Percentiles rank a stretch among this genome's conserved stretches.
phyloP scores from a whole-genome alignment of 2,329 filamentous ascomycete genomes.

The Diaporthe ilicicola region DNA sequence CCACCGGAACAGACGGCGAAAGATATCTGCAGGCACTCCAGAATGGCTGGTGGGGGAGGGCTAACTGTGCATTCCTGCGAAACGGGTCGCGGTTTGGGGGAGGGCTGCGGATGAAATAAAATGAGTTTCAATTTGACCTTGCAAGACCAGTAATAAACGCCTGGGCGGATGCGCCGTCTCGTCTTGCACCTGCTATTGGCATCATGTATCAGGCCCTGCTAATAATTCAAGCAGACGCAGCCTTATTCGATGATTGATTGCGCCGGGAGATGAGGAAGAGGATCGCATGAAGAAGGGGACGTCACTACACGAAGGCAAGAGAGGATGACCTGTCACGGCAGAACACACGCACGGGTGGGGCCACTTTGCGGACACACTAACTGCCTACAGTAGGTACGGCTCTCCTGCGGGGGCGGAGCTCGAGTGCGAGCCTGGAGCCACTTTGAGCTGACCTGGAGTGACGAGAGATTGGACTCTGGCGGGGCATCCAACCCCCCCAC shows the following conservation, averaged over 20 bases:
- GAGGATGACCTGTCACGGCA: conserved; percentile 3
- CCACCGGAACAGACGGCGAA: neutral
- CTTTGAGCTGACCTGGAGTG: conserved; percentile 21
- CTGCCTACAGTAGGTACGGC: neutral
- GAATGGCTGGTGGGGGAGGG: conserved; percentile 12
- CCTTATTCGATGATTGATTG: neutral
- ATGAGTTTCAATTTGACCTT: neutral
- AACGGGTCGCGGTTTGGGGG: conserved; percentile 13
- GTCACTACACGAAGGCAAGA: neutral
- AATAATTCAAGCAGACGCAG: neutral
- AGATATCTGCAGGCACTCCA: neutral
- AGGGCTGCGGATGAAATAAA: neutral
- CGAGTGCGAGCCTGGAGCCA: conserved; percentile 3
- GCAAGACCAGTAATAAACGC: too few relatives aligned
- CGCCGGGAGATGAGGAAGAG: neutral
- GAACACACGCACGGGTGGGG: neutral
- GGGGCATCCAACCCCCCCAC: neutral
- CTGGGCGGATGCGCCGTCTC: neutral
- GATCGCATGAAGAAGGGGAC: conserved; percentile 13
- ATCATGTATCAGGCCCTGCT: neutral
- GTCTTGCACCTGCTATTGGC: neutral
- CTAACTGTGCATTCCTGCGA: neutral
- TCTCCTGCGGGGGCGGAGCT: conserved; percentile 4
- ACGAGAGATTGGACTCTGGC: neutral
- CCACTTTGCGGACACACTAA: neutral